Evolutionary conservation across 106 monocot species (phyloP).

Genomic region (Dactylorhiza incarnata): DNA sequence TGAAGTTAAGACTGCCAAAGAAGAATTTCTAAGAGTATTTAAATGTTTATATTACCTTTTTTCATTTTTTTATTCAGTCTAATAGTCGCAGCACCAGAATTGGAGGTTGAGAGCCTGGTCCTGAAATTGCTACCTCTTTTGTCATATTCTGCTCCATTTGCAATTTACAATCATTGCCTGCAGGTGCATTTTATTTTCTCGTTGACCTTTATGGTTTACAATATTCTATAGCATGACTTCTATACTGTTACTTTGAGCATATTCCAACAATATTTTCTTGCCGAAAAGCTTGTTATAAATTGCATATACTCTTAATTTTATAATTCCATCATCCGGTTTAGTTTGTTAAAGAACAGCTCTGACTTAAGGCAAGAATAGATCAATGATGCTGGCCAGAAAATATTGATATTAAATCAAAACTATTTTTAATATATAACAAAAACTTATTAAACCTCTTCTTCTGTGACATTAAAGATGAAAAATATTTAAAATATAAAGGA

Average conservation of each 20-base stretch:
- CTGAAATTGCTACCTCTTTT: conserved; percentile 74
- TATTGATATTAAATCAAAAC: not conserved
- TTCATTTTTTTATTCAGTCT: conserved; percentile 43
- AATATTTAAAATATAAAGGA: too few species aligned
- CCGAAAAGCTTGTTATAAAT: not conserved
- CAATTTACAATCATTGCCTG: conserved; percentile 80
- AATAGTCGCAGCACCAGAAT: conserved; percentile 74
- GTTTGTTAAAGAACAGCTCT: not conserved
- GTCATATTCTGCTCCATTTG: conserved; percentile 84
- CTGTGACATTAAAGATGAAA: not conserved
- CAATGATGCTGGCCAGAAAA: not conserved
- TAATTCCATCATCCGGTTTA: not conserved
- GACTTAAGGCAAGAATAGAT: too few species aligned
- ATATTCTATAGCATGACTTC: not conserved
- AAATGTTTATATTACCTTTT: not conserved
- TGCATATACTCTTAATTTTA: not conserved
- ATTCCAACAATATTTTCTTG: not conserved
- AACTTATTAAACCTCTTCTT: not conserved
- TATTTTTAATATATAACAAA: not conserved
- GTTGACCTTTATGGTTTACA: not conserved
- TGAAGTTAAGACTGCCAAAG: not conserved
- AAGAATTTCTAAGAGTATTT: not conserved
- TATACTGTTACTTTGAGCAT: not conserved
- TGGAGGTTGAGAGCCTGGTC: conserved; percentile 46
- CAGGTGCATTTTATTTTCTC: conserved; percentile 37